Conservation (phyloP, 345 rosid genomes). For the Capsella bursapastoris region DNA sequence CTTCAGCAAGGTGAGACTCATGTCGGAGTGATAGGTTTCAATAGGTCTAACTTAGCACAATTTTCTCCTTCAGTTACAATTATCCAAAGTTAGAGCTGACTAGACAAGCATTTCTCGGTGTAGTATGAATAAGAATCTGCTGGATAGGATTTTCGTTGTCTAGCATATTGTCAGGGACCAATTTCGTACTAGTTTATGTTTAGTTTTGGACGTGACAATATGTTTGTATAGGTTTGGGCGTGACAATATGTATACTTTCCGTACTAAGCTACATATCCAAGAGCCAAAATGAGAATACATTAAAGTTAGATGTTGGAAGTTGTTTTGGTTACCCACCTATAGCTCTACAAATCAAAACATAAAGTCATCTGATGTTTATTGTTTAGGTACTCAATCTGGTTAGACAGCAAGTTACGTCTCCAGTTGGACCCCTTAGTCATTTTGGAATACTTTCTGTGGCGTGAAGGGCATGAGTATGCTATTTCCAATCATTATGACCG, state of each 20-base stretch:
- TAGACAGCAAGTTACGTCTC: slow-evolving; percentile 95
- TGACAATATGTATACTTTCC: not conserved
- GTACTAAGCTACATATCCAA: slow-evolving; percentile 2
- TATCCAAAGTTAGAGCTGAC: not conserved
- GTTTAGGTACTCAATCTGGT: slow-evolving; percentile 94
- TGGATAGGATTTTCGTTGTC: slow-evolving; percentile 1
- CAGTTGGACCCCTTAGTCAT: slow-evolving; percentile 84
- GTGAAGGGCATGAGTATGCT: slow-evolving; percentile 88
- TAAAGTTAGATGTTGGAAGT: slow-evolving; percentile 3
- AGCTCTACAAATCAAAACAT: slow-evolving; percentile 15
- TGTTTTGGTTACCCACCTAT: not conserved
- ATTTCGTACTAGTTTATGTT: too few species aligned
- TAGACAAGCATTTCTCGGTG: slow-evolving; percentile 1
- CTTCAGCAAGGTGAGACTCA: slow-evolving; percentile 83
- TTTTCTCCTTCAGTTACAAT: not conserved
- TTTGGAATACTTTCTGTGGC: slow-evolving; percentile 93
- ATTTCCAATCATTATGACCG: slow-evolving; percentile 96
- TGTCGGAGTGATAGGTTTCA: not conserved
- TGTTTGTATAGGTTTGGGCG: too few species aligned
- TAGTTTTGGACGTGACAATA: too few species aligned
- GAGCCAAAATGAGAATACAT: not conserved
- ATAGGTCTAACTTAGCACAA: slow-evolving; percentile 19
- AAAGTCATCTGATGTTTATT: slow-evolving; percentile 21
- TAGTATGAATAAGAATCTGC: slow-evolving; percentile 15
- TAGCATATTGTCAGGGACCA: not conserved